Percentiles rank a stretch among this genome's conserved stretches.
phyloP scores from a whole-genome alignment of 306 rosid species.

The Adenanthera pavonina region DNA sequence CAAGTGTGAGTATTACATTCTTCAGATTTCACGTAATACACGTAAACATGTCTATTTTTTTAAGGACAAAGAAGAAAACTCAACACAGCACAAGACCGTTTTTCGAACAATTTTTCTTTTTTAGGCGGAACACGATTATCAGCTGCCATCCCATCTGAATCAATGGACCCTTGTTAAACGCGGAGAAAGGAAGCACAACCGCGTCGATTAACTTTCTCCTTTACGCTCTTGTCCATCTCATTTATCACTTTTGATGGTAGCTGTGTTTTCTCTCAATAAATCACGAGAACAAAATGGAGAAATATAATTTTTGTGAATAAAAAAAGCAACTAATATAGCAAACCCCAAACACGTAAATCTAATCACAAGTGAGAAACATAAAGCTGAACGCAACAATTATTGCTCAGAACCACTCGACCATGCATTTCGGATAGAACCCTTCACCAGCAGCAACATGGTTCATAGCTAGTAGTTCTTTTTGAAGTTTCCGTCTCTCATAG shows the following conservation, averaged over 20 bases:
- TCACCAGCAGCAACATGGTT: slow-evolving; percentile 68
- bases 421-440: slow-evolving; percentile 76
- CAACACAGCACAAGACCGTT: too few species aligned
- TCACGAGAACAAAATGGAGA: neutral
- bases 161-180: too few species aligned
- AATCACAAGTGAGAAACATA: neutral
- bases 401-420: slow-evolving; percentile 77
- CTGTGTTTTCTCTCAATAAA: neutral
- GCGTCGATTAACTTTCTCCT: neutral
- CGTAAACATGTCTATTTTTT: too few species aligned
- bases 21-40: too few species aligned
- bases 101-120: too few species aligned
- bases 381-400: neutral
- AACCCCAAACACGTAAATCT: neutral
- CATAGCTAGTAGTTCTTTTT: slow-evolving; percentile 78
- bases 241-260: too few species aligned
- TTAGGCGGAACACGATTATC: too few species aligned
- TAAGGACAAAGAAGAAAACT: too few species aligned
- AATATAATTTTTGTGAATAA: neutral
- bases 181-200: too few species aligned
- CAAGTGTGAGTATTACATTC: too few species aligned
- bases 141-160: too few species aligned
- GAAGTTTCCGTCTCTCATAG: slow-evolving; percentile 81
- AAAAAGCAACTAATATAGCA: neutral
- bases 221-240: too few species aligned